A percentile compares a stretch with the other conserved stretches of the same genome.
These are phyloP conservation scores for Boletales sp. DNA, from an alignment of 768 basidiomycete species.

Conservation along the genomic window DNA sequence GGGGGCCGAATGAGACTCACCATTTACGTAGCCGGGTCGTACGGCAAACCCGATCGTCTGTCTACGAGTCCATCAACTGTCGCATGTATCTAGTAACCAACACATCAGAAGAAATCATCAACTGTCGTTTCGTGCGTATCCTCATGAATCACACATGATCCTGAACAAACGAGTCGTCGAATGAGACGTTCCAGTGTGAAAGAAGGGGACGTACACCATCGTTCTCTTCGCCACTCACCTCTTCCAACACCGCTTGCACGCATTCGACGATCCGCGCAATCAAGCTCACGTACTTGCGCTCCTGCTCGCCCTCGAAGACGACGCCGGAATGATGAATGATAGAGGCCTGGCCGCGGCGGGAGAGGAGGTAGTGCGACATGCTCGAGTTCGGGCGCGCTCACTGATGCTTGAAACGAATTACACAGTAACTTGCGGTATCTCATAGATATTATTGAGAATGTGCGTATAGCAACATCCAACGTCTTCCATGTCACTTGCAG, in stretches of 20 bases:
- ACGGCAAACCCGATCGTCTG: slow-evolving; percentile 78
- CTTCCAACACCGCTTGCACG: slow-evolving; percentile 73
- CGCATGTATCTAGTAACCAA: slow-evolving; percentile 1
- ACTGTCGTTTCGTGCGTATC: slow-evolving; percentile 84
- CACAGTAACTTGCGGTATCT: too few relatives aligned
- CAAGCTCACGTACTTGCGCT: slow-evolving; percentile 68
- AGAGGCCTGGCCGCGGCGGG: slow-evolving; percentile 64
- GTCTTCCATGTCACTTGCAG: too few relatives aligned
- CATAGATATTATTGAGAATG: too few relatives aligned
- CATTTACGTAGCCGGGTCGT: slow-evolving; percentile 55
- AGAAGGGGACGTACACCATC: slow-evolving; percentile 45
- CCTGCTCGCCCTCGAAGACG: slow-evolving; percentile 83
- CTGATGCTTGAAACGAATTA: too few relatives aligned
- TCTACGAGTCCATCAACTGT: not conserved
- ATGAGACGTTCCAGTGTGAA: not conserved
- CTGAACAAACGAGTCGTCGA: slow-evolving; percentile 34
- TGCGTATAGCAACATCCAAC: too few relatives aligned
- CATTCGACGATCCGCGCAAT: slow-evolving; percentile 76
- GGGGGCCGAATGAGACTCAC: too few relatives aligned
- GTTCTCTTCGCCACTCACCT: slow-evolving; percentile 61
- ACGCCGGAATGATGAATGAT: slow-evolving; percentile 86
- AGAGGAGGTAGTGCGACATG: too few relatives aligned
- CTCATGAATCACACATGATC: slow-evolving; percentile 87
- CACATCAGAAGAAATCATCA: slow-evolving; percentile 93
- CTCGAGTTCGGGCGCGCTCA: too few relatives aligned